phyloP scores from a whole-genome alignment of 345 rosid species.

The Citrus sp. region DNA sequence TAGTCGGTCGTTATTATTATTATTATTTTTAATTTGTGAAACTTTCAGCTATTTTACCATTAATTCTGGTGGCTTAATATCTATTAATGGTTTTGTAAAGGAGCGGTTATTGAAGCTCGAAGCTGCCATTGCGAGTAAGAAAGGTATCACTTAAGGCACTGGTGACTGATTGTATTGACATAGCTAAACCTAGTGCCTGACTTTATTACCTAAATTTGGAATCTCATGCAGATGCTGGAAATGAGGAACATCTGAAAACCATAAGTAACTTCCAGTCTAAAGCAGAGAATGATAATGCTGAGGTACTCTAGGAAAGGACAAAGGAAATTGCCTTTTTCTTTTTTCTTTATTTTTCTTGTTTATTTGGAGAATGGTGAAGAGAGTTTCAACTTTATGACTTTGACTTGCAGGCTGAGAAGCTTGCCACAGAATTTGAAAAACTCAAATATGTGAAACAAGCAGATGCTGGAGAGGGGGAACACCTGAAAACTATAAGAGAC shows the following conservation, averaged over 20 bases:
- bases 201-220: conserved; percentile 1
- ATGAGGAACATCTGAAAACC: conserved; percentile 29
- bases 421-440: conserved; percentile 48
- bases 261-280: conserved; percentile 39
- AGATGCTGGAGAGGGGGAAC: conserved; percentile 37
- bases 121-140: conserved; percentile 42
- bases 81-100: conserved; percentile 23
- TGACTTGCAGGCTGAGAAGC: conserved; percentile 36
- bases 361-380: neutral
- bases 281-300: conserved; percentile 35
- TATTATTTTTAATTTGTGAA: neutral
- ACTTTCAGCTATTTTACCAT: neutral
- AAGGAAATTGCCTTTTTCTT: conserved; percentile 23
- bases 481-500: conserved; percentile 22
- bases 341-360: neutral
- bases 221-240: conserved; percentile 27
- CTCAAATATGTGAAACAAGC: conserved; percentile 40
- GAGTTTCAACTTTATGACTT: neutral
- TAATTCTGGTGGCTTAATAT: conserved; percentile 1
- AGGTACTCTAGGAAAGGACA: conserved; percentile 32
- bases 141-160: conserved; percentile 26
- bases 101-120: conserved; percentile 57
- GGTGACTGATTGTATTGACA: neutral
- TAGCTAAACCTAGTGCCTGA: neutral
- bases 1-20: no score